Evolutionary conservation across 257 asterid species (phyloP), one percentile per base, ranked within the genome.

Genomic region (Solanum arcanum): DNA sequence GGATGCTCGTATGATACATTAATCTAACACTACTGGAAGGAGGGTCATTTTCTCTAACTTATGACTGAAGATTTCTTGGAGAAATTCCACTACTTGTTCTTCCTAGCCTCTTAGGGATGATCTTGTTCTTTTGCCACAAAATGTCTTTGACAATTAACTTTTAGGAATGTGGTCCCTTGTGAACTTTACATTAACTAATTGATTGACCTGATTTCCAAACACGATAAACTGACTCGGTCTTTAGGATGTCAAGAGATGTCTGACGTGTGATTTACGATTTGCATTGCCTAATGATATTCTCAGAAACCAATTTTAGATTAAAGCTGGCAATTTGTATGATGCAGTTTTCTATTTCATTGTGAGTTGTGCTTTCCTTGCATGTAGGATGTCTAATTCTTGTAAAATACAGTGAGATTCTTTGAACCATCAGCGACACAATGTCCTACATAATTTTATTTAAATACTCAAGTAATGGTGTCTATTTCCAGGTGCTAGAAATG

Each of bases 401-500:
- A 13, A 60, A 77, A 47, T 42, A 37, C n/a, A n/a, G 83, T n/a
- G 83, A 44, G 59, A 44, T 42, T n/a, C 60, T 77, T 25, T 77
- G 83, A 77, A n/a, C 62, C 60, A 44, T 44, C 39, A 25, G 39
- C 12, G n/a, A 23, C 46, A 44, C 13, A n/a, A 29, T 77, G 83
- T 44, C 62, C 35, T 77, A 46, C 64, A 44, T 7, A 80, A 47
- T 47, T 80, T 18, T 10, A 80, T 33, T 29, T 8, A 25, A 29
- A 15, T 49, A 29, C 69, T 49, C 20, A 80, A 47, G 35, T 41
- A 80, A 15, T 49, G 85, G 69, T 80, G 85, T 72, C 68, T 86
- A 81, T 89, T 83, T 91, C 89, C 94, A 97, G 99, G 98, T 97
- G 82, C 89, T 97, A 84, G 99, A 97, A 90, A 93, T 99, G 91